A percentile compares a stretch with the other conserved stretches of the same genome.
These are phyloP conservation scores for Pisolithus marmoratus DNA, from an alignment of 768 basidiomycete species.

Conservation along the genomic window DNA sequence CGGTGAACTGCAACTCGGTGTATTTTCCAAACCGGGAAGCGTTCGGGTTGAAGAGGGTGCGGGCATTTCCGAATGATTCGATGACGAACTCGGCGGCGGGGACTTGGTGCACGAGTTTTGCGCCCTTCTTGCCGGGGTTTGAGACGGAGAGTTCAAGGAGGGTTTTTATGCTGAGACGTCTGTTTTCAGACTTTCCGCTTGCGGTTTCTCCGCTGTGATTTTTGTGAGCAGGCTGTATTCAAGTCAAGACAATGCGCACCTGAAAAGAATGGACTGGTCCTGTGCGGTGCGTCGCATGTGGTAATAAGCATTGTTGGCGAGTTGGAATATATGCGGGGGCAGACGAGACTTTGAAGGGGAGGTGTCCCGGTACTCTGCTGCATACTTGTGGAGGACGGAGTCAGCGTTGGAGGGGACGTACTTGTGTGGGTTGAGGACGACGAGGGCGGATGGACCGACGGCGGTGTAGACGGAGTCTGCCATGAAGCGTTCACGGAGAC, in stretches of 20 bases:
- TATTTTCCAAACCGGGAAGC: slow-evolving; percentile 98
- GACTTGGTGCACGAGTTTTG: slow-evolving; percentile 80
- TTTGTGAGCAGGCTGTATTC: background rate
- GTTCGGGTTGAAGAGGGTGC: slow-evolving; percentile 88
- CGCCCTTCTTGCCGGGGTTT: slow-evolving; percentile 88
- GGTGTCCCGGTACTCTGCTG: slow-evolving; percentile 78
- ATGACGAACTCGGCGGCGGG: slow-evolving; percentile 94
- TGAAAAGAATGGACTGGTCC: slow-evolving; percentile 87
- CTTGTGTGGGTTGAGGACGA: slow-evolving; percentile 92
- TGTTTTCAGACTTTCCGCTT: slow-evolving; percentile 90
- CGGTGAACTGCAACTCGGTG: slow-evolving; percentile 94
- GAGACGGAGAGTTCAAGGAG: slow-evolving; percentile 87
- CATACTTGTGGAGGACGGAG: slow-evolving; percentile 78
- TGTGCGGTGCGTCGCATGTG: slow-evolving; percentile 92
- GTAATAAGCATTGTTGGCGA: slow-evolving; percentile 89
- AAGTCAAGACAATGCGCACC: slow-evolving; percentile 53
- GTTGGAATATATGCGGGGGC: slow-evolving; percentile 88
- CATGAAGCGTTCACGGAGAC: slow-evolving; percentile 84
- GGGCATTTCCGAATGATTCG: slow-evolving; percentile 90
- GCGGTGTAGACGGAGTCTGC: slow-evolving; percentile 75
- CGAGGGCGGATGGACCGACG: slow-evolving; percentile 64
- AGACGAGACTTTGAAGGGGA: slow-evolving; percentile 52
- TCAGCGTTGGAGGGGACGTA: slow-evolving; percentile 82
- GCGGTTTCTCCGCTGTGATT: slow-evolving; percentile 78
- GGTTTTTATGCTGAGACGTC: slow-evolving; percentile 85